phyloP scores from a whole-genome alignment of 2,329 filamentous ascomycete species.

The Aspergillus sp. region DNA sequence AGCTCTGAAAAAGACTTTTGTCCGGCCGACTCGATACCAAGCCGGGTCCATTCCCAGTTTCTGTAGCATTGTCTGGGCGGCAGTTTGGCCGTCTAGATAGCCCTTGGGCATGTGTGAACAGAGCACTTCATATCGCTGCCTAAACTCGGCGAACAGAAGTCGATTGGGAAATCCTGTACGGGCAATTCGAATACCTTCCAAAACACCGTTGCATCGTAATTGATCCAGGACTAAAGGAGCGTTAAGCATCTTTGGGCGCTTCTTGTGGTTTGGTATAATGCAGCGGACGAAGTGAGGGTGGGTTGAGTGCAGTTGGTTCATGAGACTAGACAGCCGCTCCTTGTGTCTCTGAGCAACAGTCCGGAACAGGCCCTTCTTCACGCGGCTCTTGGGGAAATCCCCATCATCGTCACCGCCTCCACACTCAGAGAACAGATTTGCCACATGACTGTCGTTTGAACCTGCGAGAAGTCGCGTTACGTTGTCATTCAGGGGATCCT shows the following conservation, averaged over 20 bases:
- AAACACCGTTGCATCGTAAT: slow-evolving; percentile 94
- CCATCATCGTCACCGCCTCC: slow-evolving; percentile 72
- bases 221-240: slow-evolving; percentile 93
- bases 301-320: slow-evolving; percentile 89
- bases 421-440: slow-evolving; percentile 81
- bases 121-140: slow-evolving; percentile 91
- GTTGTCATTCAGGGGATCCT: slow-evolving; percentile 96
- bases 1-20: slow-evolving; percentile 96
- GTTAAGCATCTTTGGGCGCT: slow-evolving; percentile 87
- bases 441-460: slow-evolving; percentile 79
- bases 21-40: slow-evolving; percentile 88
- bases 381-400: slow-evolving; percentile 66
- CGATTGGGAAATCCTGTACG: slow-evolving; percentile 95
- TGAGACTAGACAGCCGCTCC: slow-evolving; percentile 93
- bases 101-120: slow-evolving; percentile 84
- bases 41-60: slow-evolving; percentile 79
- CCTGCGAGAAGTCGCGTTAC: slow-evolving; percentile 80
- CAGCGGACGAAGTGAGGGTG: slow-evolving; percentile 98
- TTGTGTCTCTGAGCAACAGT: slow-evolving; percentile 97
- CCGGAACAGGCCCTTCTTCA: slow-evolving; percentile 95
- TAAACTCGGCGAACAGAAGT: slow-evolving; percentile 86
- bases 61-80: slow-evolving; percentile 80
- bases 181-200: slow-evolving; percentile 97
- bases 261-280: slow-evolving; percentile 97
- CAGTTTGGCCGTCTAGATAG: slow-evolving; percentile 84